Evolutionary conservation across 345 rosid species (phyloP), one percentile per base, ranked within the genome.

Genomic region (Excoecaria agallocha): DNA sequence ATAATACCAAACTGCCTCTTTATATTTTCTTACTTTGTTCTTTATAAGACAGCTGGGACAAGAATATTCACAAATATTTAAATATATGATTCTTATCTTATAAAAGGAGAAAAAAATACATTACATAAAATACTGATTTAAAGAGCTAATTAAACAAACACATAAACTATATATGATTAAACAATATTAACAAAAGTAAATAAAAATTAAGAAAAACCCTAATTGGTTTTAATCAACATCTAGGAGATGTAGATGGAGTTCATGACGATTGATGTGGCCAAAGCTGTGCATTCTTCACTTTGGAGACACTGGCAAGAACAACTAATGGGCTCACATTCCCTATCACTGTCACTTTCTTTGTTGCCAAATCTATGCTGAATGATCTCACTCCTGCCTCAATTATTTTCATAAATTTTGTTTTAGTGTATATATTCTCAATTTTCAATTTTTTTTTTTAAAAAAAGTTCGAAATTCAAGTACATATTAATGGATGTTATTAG

Each of bases 251-350:
- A 15, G 71, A 49, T 41, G 60, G 55, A 4, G 79, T 10, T 39
- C 78, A 4, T 13, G 79, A 6, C 8, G 86, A 0, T 43, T 82
- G 55, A 52, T 81, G 76, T 43, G 88, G 86, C 91, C 91, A 88
- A 41, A 88, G 78, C 78, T 83, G 84, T 0, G 92, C 89, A 6
- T 63, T 88, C 80, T 86, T 88, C 66, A 86, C 88, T 54, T 70
- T 80, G 15, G 92, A 85, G 19, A 88, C 66, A 57, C 92, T 88
- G 22, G 77, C 83, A 50, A 88, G 86, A 58, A 86, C 88, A 5
- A 84, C 81, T 45, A 68, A 63, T 38, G 92, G 88, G 20, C 86
- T 86, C 72, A 86, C 89, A 30, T 88, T 83, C 12, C 89, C 92
- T 48, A 73, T 66, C 11, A 88, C 79, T 25, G 83, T 88, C 68